Evolutionary conservation across 2,329 filamentous ascomycete genomes (phyloP).

Genomic region (Fusarium protoensiforme): DNA sequence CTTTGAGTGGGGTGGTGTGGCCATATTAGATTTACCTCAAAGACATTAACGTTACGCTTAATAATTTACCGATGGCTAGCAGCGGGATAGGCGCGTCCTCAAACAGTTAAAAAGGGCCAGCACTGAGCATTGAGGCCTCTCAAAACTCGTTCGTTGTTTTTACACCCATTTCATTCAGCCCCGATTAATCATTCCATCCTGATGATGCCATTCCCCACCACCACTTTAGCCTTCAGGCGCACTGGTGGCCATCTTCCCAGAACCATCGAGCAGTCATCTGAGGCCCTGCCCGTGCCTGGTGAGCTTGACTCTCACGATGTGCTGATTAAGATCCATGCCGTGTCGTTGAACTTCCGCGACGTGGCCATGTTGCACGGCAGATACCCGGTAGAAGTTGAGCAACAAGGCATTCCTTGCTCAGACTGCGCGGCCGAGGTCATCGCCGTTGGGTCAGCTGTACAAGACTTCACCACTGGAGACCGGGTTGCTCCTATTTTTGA

Average conservation of each 20-base stretch:
- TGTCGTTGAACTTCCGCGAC: conserved; percentile 39
- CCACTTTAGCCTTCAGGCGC: not conserved
- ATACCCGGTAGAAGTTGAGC: conserved; percentile 27
- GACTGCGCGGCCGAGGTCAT: conserved; percentile 34
- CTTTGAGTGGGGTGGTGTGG: too few relatives aligned
- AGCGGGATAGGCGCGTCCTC: too few relatives aligned
- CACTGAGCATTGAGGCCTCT: too few relatives aligned
- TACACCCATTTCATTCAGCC: too few relatives aligned
- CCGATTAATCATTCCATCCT: too few relatives aligned
- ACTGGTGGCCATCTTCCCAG: not conserved
- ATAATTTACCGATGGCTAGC: too few relatives aligned
- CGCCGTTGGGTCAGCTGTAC: conserved; percentile 31
- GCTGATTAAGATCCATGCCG: conserved; percentile 29
- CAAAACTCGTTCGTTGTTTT: too few relatives aligned
- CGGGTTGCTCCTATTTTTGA: not conserved
- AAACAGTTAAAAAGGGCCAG: too few relatives aligned
- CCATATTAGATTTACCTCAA: too few relatives aligned
- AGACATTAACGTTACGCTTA: too few relatives aligned
- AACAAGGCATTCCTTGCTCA: conserved; percentile 26
- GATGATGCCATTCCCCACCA: too few relatives aligned
- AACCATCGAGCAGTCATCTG: not conserved
- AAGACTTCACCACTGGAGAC: conserved; percentile 23
- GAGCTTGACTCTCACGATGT: conserved; percentile 21
- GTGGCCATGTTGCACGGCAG: conserved; percentile 40
- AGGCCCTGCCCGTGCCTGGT: not conserved